Evolutionary conservation across 169 alveolate species (phyloP).

Genomic region (Cryptosporidium parvum): DNA sequence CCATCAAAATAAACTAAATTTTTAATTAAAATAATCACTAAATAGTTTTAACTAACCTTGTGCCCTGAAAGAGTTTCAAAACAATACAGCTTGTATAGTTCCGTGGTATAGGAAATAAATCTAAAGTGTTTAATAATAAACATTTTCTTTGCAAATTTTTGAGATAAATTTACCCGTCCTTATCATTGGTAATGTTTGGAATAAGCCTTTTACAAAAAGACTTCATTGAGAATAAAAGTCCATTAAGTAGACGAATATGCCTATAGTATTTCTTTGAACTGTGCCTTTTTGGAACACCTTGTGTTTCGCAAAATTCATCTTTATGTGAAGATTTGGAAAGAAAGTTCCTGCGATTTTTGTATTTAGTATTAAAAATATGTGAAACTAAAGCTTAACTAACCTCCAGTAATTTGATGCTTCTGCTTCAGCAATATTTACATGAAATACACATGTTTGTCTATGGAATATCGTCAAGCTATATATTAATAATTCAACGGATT

Average conservation of each 20-base stretch:
- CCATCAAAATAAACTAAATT: constrained; percentile 60
- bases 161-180: constrained; percentile 35
- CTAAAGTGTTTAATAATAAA: neutral
- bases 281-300: neutral
- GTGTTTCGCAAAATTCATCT: constrained; percentile 11
- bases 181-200: constrained; percentile 36
- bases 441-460: constrained; percentile 70
- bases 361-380: neutral
- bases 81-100: constrained; percentile 34
- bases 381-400: constrained; percentile 9
- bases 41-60: constrained; percentile 42
- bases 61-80: constrained; percentile 74
- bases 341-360: constrained; percentile 16
- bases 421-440: constrained; percentile 56
- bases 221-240: constrained; percentile 67
- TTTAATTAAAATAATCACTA: neutral
- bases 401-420: constrained; percentile 58
- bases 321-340: constrained; percentile 41
- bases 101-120: constrained; percentile 55
- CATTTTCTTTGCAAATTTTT: neutral
- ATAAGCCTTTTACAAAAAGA: constrained; percentile 64
- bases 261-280: constrained; percentile 45
- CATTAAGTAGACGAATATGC: constrained; percentile 56
- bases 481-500: constrained; percentile 31
- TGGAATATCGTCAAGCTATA: constrained; percentile 66